Conservation (phyloP, 2,329 filamentous ascomycete species). For the Tolypocladium sp. region DNA sequence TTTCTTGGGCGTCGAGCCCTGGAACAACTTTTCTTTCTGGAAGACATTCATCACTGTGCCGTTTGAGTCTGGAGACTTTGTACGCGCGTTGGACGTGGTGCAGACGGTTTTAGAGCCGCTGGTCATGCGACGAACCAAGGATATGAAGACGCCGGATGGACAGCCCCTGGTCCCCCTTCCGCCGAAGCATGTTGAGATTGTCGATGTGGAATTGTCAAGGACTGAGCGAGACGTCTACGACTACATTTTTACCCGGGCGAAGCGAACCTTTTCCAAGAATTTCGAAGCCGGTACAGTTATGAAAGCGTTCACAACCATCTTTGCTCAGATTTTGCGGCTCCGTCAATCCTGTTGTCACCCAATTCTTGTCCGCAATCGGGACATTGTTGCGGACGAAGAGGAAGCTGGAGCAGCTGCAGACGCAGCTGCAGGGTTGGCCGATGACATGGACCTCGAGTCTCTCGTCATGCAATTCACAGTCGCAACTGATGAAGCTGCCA, state of each 20-base stretch:
- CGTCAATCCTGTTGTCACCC: constrained; percentile 94
- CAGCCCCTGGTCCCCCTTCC: constrained; percentile 68
- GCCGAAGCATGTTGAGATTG: constrained; percentile 71
- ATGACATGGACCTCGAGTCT: constrained; percentile 91
- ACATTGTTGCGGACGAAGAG: constrained; percentile 78
- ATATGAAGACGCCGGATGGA: constrained; percentile 92
- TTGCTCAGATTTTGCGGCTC: constrained; percentile 88
- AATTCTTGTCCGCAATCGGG: constrained; percentile 74
- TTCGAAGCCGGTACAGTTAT: constrained; percentile 86
- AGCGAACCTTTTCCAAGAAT: constrained; percentile 75
- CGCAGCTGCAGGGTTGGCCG: constrained; percentile 69
- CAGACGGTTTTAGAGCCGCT: constrained; percentile 93
- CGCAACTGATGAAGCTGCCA: constrained; percentile 51
- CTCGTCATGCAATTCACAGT: constrained; percentile 79
- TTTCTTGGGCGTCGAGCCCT: constrained; percentile 90
- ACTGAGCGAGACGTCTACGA: constrained; percentile 88
- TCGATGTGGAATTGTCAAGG: constrained; percentile 76
- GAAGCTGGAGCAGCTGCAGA: constrained; percentile 68
- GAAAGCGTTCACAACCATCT: constrained; percentile 94
- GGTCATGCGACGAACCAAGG: constrained; percentile 91
- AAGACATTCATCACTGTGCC: constrained; percentile 97
- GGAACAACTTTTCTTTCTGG: constrained; percentile 99
- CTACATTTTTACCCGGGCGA: constrained; percentile 75
- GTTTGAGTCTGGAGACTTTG: constrained; percentile 91
- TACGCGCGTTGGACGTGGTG: constrained; percentile 89